Base-by-base conservation (phyloP, 2,329 filamentous ascomycete species). In the Albifimbria verrucaria region DNA sequence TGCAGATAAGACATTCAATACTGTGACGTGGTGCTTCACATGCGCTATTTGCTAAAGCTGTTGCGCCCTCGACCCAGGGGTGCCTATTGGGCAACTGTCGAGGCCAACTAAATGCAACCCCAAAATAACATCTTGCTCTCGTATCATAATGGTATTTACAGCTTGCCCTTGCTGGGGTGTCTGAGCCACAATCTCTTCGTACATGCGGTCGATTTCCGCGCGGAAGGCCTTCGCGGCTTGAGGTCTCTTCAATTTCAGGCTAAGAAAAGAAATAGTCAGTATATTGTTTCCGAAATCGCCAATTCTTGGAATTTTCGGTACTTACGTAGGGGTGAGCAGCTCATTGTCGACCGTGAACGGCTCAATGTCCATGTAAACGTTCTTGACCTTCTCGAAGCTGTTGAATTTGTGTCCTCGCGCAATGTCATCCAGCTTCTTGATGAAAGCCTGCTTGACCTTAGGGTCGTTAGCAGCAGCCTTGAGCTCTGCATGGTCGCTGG, bases 311-410 rank as follows among this genome's bases (percentile, higher is more conserved):
- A 9, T 26, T 25, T 39, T 12, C 26, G 11, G 20, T 51, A 83
- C 88, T 85, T 82, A 93, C 89, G 90, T 95, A 21, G 90, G 90
- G 20, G 90, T 94, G 67, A 92, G 74, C 48, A 97, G 78, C 72
- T 96, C 89, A 67, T 99, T 99, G 49, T 96, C 92, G 59, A 97
- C 86, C 1, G 86, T 90, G 64, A 99, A 97, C 2, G 94, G 94
- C 55, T 99, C 94, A 15, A 97, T 62, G 63, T 88, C 86, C 60
- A 99, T 73, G 57, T 87, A 73, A 52, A 88, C 80, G 61, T 87
- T 89, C 68, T 81, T 83, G 46, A 97, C 87, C 58, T 85, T 84
- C 79, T 99, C 94, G 63, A 89, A 97, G 60, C 86, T 90, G 68
- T 96, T 94, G 71, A 99, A 92, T 75, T 94, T 96, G 71, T 89